Conservation (phyloP, 1,139 yeast genomes). For the Chernovozyma aurita region DNA sequence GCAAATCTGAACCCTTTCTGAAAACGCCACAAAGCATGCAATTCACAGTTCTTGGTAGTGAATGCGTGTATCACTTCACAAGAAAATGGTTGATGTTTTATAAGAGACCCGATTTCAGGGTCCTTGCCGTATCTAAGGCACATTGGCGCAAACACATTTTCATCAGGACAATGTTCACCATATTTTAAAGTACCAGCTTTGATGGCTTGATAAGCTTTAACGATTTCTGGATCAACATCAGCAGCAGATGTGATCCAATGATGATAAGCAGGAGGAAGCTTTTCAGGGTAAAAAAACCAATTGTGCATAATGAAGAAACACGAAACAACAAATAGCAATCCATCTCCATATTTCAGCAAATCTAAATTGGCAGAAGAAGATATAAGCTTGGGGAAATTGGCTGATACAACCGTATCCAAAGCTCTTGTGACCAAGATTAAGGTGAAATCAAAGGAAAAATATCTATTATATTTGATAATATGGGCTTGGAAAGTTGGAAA, state of each 20-base stretch:
- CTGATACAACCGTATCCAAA: conserved; percentile 17
- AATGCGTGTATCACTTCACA: conserved; percentile 35
- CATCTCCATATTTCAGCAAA: conserved; percentile 12
- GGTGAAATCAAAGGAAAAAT: too few relatives aligned
- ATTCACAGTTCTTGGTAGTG: conserved; percentile 27
- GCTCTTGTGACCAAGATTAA: conserved; percentile 20
- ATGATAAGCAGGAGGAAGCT: conserved; percentile 30
- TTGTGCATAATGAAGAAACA: conserved; percentile 31
- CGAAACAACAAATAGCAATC: conserved; percentile 15
- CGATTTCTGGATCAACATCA: conserved; percentile 31
- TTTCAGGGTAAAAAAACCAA: conserved; percentile 35
- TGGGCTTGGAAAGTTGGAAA: too few relatives aligned
- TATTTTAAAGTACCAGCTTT: conserved; percentile 22
- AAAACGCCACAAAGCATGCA: conserved; percentile 33
- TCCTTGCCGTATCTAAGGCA: conserved; percentile 21
- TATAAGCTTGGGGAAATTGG: conserved; percentile 12
- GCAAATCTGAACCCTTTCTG: conserved; percentile 30
- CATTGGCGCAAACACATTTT: conserved; percentile 19
- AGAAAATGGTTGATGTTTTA: conserved; percentile 26
- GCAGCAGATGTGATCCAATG: conserved; percentile 41
- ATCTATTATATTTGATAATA: too few relatives aligned
- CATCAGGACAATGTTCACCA: conserved; percentile 18
- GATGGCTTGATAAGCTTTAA: conserved; percentile 23
- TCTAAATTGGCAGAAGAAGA: conserved; percentile 14
- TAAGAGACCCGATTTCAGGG: conserved; percentile 20